Evolutionary conservation across 345 rosid genomes (phyloP), one percentile per base, ranked within the genome.

Genomic region (Eucalyptus decipiens): DNA sequence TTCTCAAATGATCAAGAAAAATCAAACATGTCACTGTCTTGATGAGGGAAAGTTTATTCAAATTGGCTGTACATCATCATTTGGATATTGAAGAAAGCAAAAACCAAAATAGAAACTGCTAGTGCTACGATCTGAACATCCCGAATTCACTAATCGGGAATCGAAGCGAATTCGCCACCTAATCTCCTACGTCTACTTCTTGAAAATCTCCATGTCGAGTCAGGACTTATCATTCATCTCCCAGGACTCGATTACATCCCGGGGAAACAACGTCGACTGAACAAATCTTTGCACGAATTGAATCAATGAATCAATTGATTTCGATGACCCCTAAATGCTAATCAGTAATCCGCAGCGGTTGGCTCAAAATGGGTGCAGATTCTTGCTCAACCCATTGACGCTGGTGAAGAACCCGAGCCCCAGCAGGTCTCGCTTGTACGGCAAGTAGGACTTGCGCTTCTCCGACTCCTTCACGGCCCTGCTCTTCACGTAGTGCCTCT

Each of bases 351-450:
- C 16, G 42, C 83, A 9, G 26, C 16, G 26, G 83, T 76, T 37
- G 24, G 45, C 18, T 89, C 88, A 96, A 87, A 91, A 95, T 49
- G 99, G 98, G 92, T 95, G 99, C 32, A 96, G 92, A 85, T 95
- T 96, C 92, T 89, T 92, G 93, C 94, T 95, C 72, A 96, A 86
- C 18, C 96, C 97, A 89, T 90, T 94, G 3, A 93, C 94, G 88
- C 91, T 94, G 24, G 99, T 91, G 92, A 96, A 95, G 89, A 96
- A 93, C 2, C 99, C 99, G 43, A 95, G 93, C 2, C 99, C 99
- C 37, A 95, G 93, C 47, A 94, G 88, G 50, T 90, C 95, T 26
- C 85, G 92, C 88, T 93, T 89, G 91, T 96, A 96, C 89, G 99
- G 97, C 89, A 96, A 91, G 58, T 95, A 94, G 65, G 98, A 91